phyloP scores from a whole-genome alignment of 139 green algal species.

The Chlamydomonas eustigma region DNA sequence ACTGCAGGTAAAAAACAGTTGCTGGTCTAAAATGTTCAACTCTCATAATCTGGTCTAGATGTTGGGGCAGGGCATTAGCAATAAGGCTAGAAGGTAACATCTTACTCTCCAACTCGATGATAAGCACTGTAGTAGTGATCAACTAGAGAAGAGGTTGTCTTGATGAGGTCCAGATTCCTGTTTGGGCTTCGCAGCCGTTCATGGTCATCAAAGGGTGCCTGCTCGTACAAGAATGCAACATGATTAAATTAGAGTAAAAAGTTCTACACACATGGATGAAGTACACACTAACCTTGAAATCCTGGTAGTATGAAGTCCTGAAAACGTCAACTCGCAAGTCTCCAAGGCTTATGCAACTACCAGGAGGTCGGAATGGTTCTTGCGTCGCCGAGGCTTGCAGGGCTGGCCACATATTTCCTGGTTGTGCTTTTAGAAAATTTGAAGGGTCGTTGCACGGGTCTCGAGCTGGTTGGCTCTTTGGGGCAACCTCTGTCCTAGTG shows the following conservation, averaged over 20 bases:
- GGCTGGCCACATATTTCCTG: conserved; percentile 60
- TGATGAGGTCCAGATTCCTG: conserved; percentile 64
- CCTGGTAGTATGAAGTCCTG: conserved; percentile 54
- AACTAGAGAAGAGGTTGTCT: conserved; percentile 47
- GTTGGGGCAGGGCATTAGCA: too few relatives aligned
- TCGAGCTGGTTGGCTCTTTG: conserved; percentile 20
- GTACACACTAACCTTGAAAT: conserved; percentile 41
- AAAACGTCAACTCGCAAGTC: conserved; percentile 64
- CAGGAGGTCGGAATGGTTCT: conserved; percentile 55
- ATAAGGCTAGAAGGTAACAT: background rate
- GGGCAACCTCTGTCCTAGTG: conserved; percentile 41
- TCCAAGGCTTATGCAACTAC: conserved; percentile 58
- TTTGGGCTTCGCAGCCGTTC: conserved; percentile 62
- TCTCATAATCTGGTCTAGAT: too few relatives aligned
- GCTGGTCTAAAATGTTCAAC: too few relatives aligned
- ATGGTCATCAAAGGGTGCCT: conserved; percentile 44
- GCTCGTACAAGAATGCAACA: too few relatives aligned
- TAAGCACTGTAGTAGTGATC: conserved; percentile 60
- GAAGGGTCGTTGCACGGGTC: conserved; percentile 65
- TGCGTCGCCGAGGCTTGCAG: conserved; percentile 51
- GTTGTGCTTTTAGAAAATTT: conserved; percentile 43
- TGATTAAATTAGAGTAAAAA: too few relatives aligned
- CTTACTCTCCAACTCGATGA: conserved; percentile 68
- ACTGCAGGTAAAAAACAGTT: too few relatives aligned
- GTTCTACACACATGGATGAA: background rate